Base-by-base conservation (phyloP, 176 grass and related monocot genomes). In the Canna indica region DNA sequence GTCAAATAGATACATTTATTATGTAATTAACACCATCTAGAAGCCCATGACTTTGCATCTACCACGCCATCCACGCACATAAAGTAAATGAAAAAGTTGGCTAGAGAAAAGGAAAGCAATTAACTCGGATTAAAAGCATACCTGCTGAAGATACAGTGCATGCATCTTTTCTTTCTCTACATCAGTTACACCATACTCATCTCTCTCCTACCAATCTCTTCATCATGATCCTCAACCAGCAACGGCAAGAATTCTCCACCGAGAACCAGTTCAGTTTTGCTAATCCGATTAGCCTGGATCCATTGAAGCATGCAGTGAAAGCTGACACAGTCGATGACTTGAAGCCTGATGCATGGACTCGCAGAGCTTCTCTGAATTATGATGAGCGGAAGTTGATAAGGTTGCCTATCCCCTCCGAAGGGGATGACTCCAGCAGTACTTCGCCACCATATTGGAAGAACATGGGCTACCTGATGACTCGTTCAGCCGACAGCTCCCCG, bases 371-470 rank as follows among this genome's bases (percentile, higher is more conserved):
- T 9, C 22, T 66, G 18, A 38, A 66, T 39, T 25, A 36, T n/a
- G 22, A n/a, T 24, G n/a, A 66, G 20, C 7, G 12, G 10, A 24
- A 66, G 22, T n/a, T n/a, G 5, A n/a, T n/a, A 18, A 54, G 15
- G 50, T 6, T 54, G 50, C 50, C 15, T 18, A 24, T n/a, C n/a
- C n/a, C n/a, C n/a, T n/a, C n/a, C 2, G 18, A n/a, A 38, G 20
- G 24, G 29, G 59, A 62, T 33, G 59, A 62, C 30, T 62, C 30
- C 29, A 32, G 75, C 29, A 82, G 73, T 74, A 73, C 84, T 9
- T 87, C 79, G 10, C 84, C 73, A 64, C 76, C 59, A 71, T 36
- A 80, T 41, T 85, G 88, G 88, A 69, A 61, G 73, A 11, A 47
- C 7, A 41, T 16, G 25, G 31, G 18, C 36, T 64, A 14, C 0